Evolutionary conservation across 345 rosid genomes (phyloP).

Genomic region (Erodium maritimum): DNA sequence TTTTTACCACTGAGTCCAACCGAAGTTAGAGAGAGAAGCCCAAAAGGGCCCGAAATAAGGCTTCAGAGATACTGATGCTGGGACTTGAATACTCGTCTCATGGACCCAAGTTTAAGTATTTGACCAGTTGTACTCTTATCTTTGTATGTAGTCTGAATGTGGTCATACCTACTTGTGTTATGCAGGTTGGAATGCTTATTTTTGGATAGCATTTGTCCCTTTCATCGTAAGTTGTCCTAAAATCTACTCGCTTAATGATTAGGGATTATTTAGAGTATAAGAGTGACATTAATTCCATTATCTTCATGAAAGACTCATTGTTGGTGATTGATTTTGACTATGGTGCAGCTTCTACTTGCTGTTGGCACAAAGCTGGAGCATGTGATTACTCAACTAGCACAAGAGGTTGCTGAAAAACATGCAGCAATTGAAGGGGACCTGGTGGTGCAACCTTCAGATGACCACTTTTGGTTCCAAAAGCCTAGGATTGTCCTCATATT

Average conservation of each 20-base stretch:
- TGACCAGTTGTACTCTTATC: too few relatives aligned
- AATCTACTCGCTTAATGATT: neutral
- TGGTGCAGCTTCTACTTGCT: slow-evolving; percentile 53
- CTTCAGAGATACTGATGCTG: too few relatives aligned
- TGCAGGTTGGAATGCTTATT: slow-evolving; percentile 81
- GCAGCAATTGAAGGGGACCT: slow-evolving; percentile 52
- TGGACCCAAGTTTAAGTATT: too few relatives aligned
- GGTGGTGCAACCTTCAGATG: slow-evolving; percentile 70
- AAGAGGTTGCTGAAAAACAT: slow-evolving; percentile 66
- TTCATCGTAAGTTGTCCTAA: slow-evolving; percentile 35
- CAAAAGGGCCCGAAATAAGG: too few relatives aligned
- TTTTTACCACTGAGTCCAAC: too few relatives aligned
- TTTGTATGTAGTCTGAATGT: neutral
- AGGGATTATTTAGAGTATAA: too few relatives aligned
- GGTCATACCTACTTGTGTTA: neutral
- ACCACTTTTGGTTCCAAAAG: slow-evolving; percentile 55
- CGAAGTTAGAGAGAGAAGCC: too few relatives aligned
- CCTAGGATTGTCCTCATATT: slow-evolving; percentile 50
- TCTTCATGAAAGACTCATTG: too few relatives aligned
- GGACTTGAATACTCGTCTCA: too few relatives aligned
- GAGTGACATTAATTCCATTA: too few relatives aligned
- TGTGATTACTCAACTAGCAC: slow-evolving; percentile 52
- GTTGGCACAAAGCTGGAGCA: slow-evolving; percentile 75
- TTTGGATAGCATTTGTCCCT: slow-evolving; percentile 68
- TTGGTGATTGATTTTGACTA: too few relatives aligned